Conservation (phyloP, 345 rosid genomes). For the Hibiscus syriacus region DNA sequence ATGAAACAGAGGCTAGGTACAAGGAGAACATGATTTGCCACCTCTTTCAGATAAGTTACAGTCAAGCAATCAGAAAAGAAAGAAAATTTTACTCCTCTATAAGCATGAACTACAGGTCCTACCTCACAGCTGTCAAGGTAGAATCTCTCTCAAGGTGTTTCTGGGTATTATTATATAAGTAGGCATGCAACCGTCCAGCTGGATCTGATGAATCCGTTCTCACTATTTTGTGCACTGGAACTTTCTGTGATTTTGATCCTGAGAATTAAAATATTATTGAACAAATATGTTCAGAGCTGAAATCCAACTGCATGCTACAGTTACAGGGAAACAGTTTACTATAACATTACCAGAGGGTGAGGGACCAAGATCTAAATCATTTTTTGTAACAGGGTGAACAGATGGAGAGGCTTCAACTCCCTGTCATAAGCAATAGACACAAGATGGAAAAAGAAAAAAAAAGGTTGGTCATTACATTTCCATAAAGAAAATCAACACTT, state of each 20-base stretch:
- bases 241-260: slow-evolving; percentile 63
- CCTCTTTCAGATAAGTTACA: neutral
- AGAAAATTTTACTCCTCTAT: neutral
- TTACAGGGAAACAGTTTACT: slow-evolving; percentile 1
- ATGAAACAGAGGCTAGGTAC: neutral
- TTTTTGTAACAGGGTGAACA: slow-evolving; percentile 24
- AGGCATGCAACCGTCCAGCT: slow-evolving; percentile 90
- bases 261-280: slow-evolving; percentile 3
- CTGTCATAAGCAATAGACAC: slow-evolving; percentile 31
- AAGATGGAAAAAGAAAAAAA: slow-evolving; percentile 4
- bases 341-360: slow-evolving; percentile 34
- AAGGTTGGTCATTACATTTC: neutral
- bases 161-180: slow-evolving; percentile 42
- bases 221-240: slow-evolving; percentile 77
- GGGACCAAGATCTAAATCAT: slow-evolving; percentile 32
- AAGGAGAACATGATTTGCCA: neutral
- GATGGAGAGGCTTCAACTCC: slow-evolving; percentile 48
- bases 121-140: slow-evolving; percentile 70
- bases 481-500: neutral
- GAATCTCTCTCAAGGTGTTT: slow-evolving; percentile 32
- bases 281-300: neutral
- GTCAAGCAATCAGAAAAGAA: slow-evolving; percentile 2
- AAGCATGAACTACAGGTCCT: slow-evolving; percentile 8
- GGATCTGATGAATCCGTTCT: slow-evolving; percentile 86
- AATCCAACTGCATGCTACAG: neutral